A percentile compares a stretch with the other conserved stretches of the same genome.
Evolutionary conservation across 2,329 filamentous ascomycete genomes (phyloP).

Genomic region (Microthyrium microscopicum): DNA sequence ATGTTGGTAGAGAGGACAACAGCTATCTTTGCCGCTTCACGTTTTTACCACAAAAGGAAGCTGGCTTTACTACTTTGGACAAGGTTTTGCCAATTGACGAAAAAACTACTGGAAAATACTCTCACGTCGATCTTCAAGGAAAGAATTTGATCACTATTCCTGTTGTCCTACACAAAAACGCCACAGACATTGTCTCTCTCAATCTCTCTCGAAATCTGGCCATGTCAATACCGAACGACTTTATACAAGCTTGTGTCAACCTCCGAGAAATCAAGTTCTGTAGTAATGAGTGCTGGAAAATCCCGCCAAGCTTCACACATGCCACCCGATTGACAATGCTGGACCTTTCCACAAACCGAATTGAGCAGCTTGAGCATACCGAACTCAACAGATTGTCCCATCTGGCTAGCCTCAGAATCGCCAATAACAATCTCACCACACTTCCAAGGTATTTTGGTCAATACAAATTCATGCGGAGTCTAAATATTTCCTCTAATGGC

Average conservation of each 20-base stretch:
- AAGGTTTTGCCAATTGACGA: too few species aligned
- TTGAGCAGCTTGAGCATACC: constrained; percentile 75
- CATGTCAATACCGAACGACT: constrained; percentile 84
- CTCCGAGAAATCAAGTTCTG: constrained; percentile 90
- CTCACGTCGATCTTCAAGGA: constrained; percentile 79
- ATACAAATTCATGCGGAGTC: constrained; percentile 61
- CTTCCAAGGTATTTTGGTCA: constrained; percentile 69
- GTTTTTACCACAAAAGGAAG: constrained; percentile 79
- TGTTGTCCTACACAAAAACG: constrained; percentile 81
- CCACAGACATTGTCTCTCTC: constrained; percentile 80
- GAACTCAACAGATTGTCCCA: constrained; percentile 60
- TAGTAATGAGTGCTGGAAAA: constrained; percentile 76
- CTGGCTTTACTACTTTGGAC: constrained; percentile 53
- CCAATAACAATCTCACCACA: constrained; percentile 74
- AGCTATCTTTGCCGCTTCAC: constrained; percentile 93
- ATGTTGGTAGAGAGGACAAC: constrained; percentile 90
- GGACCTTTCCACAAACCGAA: constrained; percentile 84
- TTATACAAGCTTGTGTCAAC: constrained; percentile 83
- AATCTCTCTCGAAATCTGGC: constrained; percentile 89
- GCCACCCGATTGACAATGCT: constrained; percentile 72
- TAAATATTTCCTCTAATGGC: constrained; percentile 91
- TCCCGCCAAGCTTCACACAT: constrained; percentile 70
- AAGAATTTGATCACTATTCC: constrained; percentile 89
- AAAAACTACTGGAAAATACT: constrained; percentile 73
- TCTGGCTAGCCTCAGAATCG: constrained; percentile 75